phyloP scores from a whole-genome alignment of 2,329 filamentous ascomycete genomes.

The Apiospora hydei region DNA sequence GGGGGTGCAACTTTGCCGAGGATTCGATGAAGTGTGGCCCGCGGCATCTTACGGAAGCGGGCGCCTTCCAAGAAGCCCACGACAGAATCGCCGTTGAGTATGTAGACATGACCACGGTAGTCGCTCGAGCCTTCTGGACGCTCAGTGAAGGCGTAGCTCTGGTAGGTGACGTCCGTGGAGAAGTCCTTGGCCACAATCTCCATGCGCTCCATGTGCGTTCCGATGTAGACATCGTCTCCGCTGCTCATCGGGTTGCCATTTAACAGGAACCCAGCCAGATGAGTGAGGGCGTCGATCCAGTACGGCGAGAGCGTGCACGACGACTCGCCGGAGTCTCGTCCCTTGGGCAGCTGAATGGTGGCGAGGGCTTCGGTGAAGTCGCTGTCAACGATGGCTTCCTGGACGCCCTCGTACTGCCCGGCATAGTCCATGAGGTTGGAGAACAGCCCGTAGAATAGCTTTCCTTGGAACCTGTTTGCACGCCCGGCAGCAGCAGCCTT shows the following conservation, averaged over 20 bases:
- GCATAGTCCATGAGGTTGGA: background rate
- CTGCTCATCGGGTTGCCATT: constrained; percentile 21
- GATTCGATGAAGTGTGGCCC: background rate
- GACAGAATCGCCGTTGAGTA: background rate
- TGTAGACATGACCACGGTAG: background rate
- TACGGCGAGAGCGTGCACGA: constrained; percentile 13
- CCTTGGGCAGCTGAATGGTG: constrained; percentile 29
- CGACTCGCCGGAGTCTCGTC: background rate
- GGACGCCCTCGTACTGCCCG: constrained; percentile 35
- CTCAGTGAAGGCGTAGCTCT: background rate
- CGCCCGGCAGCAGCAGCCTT: background rate
- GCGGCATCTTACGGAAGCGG: constrained; percentile 8
- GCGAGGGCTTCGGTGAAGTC: constrained; percentile 37
- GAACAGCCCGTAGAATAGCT: constrained; percentile 7
- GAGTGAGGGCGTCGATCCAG: constrained; percentile 16
- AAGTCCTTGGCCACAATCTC: background rate
- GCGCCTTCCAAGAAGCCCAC: background rate
- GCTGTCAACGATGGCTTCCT: constrained; percentile 37
- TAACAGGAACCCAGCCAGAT: constrained; percentile 25
- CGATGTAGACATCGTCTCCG: constrained; percentile 18
- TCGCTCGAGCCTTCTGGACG: background rate
- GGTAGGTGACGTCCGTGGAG: background rate
- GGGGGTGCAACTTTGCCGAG: background rate
- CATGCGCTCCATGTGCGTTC: background rate
- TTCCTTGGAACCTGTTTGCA: background rate